Evolutionary conservation across 139 green algal species (phyloP), one percentile per base, ranked within the genome.

Genomic region (Tetradesmus obliquus): DNA sequence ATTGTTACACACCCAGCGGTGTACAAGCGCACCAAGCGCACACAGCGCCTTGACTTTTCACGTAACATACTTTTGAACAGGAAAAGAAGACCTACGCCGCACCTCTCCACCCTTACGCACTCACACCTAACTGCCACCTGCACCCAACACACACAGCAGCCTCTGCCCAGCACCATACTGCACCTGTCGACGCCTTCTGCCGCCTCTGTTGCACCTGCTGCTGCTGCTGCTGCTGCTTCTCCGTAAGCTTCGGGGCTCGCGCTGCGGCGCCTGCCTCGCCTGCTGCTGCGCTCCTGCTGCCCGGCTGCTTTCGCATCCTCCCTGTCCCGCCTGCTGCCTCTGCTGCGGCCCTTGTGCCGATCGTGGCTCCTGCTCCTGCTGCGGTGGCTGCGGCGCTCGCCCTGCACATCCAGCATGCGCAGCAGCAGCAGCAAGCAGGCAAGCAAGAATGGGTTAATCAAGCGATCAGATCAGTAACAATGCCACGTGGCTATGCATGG

Each of bases 181-280:
- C 85, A 89, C 85, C 85, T 89, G 85, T 89, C 85, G 71, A 22
- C 66, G 57, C 57, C 84, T 88, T 88, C 55, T 5, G 80, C 22
- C 17, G 58, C 22, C n/a, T 45, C 72, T 58, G 45, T 45, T 17
- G 19, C 85, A 22, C 66, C 82, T 87, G 82, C 54, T 87, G 55
- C 82, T 85, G 80, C 66, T 82, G 85, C 66, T 80, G 57, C 10
- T 88, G 55, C 82, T 76, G 55, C 82, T 71, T 24, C 57, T 55
- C 10, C 57, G 5, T 20, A 54, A 7, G 17, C 24, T 7, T 62
- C 62, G 22, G 5, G 76, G 76, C 76, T 82, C 13, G 76, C 76
- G 8, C 76, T 82, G 76, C 76, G 76, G 24, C 76, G 24, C n/a
- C 76, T 51, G 76, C 55, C 53, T 12, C 72, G 62, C 20, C 85